A percentile compares a stretch with the other conserved stretches of the same genome.
These are phyloP conservation scores for Capillidium rhysosporum DNA, from an alignment of 371 early-diverging fungal genomes.

Conservation along the genomic window DNA sequence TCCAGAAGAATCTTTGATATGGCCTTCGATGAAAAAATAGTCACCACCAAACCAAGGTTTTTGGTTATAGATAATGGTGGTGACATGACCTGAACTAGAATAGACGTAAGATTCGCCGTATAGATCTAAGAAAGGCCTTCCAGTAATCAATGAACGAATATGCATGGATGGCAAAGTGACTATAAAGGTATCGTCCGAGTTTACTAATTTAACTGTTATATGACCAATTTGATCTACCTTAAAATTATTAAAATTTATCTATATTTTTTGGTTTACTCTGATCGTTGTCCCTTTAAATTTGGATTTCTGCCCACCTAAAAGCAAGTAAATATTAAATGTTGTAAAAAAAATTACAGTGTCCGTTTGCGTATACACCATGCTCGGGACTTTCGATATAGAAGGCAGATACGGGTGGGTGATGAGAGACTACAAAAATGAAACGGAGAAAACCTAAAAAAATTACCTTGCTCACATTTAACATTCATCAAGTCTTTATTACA, in stretches of 20 bases:
- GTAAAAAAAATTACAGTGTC: slow-evolving; percentile 21
- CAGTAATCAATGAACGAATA: slow-evolving; percentile 32
- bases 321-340: background rate
- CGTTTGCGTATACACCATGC: slow-evolving; percentile 35
- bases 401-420: slow-evolving; percentile 6
- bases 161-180: slow-evolving; percentile 29
- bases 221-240: slow-evolving; percentile 29
- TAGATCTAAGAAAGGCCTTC: slow-evolving; percentile 32
- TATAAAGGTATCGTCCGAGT: slow-evolving; percentile 25
- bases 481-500: background rate
- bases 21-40: slow-evolving; percentile 25
- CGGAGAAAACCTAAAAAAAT: background rate
- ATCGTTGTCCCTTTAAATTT: slow-evolving; percentile 36
- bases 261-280: slow-evolving; percentile 11
- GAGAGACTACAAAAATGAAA: background rate
- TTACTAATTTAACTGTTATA: slow-evolving; percentile 18
- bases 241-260: background rate
- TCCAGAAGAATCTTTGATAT: slow-evolving; percentile 10
- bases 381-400: slow-evolving; percentile 21
- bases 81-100: slow-evolving; percentile 20
- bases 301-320: slow-evolving; percentile 26
- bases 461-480: slow-evolving; percentile 6
- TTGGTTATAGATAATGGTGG: slow-evolving; percentile 20
- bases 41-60: slow-evolving; percentile 33
- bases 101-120: slow-evolving; percentile 25